These are phyloP conservation scores for Pleurotus cornucopiae DNA, from an alignment of 768 basidiomycete species.

Conservation along the genomic window DNA sequence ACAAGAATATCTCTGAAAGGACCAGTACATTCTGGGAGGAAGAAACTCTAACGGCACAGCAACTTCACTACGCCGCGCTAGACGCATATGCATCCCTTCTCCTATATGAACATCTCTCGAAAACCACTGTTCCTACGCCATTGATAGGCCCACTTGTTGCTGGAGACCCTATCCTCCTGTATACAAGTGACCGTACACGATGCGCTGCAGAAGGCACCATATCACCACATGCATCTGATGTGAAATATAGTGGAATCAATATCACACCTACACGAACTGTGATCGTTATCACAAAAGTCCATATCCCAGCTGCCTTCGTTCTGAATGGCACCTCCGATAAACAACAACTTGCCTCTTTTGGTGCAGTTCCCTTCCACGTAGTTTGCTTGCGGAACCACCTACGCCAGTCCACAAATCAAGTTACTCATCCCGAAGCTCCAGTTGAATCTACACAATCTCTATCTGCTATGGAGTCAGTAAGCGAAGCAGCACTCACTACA, in stretches of 20 bases:
- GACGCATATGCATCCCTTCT: constrained; percentile 16
- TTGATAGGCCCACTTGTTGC: no score
- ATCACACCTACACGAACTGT: no score
- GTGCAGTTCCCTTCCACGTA: not conserved
- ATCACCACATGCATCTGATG: no score
- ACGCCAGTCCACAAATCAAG: not conserved
- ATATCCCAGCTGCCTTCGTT: not conserved
- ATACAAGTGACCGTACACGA: no score
- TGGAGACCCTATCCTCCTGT: no score
- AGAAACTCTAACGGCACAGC: constrained; percentile 10
- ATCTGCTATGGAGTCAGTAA: no score
- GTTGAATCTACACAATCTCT: no score
- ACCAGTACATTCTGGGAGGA: constrained; percentile 18
- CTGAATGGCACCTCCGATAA: constrained; percentile 10
- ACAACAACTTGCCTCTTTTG: constrained; percentile 20
- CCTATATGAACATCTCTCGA: constrained; percentile 11
- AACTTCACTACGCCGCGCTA: constrained; percentile 17
- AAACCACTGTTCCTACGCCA: not conserved
- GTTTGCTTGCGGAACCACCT: constrained; percentile 4
- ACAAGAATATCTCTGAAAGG: constrained; percentile 14
- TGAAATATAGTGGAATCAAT: no score
- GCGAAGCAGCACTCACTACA: no score
- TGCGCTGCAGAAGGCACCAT: no score
- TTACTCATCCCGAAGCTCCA: no score
- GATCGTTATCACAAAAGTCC: not conserved